Conservation (phyloP, 2,329 filamentous ascomycete genomes). For the Trichoderma pleuroti region DNA sequence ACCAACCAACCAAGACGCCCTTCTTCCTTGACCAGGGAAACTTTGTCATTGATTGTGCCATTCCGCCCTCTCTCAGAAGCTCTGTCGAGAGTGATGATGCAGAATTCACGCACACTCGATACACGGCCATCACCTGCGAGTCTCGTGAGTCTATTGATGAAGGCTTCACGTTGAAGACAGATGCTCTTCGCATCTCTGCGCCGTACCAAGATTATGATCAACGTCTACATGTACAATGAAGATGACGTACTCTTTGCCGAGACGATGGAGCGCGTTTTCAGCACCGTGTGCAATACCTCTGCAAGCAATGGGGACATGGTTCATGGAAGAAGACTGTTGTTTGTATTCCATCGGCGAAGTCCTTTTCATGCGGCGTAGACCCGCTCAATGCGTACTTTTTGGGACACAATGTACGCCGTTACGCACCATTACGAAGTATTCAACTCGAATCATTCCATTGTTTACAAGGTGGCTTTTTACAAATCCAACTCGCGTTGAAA, state of each 20-base stretch:
- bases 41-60: neutral
- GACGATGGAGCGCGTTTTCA: neutral
- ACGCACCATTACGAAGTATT: neutral
- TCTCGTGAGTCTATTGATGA: neutral
- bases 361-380: neutral
- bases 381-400: neutral
- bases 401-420: neutral
- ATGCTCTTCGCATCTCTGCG: neutral
- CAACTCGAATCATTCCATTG: neutral
- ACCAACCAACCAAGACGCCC: neutral
- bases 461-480: neutral
- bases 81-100: neutral
- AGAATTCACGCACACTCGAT: neutral
- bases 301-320: neutral
- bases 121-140: neutral
- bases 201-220: neutral
- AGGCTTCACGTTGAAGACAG: neutral
- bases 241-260: neutral
- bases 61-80: neutral
- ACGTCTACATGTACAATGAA: neutral
- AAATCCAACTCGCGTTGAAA: neutral
- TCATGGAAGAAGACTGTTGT: neutral
- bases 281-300: neutral
- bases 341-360: neutral
- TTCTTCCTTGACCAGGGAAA: neutral